Percentiles rank a stretch among this genome's conserved stretches.
Evolutionary conservation across 106 monocot species (phyloP).

Genomic region (Allium fistulosum): DNA sequence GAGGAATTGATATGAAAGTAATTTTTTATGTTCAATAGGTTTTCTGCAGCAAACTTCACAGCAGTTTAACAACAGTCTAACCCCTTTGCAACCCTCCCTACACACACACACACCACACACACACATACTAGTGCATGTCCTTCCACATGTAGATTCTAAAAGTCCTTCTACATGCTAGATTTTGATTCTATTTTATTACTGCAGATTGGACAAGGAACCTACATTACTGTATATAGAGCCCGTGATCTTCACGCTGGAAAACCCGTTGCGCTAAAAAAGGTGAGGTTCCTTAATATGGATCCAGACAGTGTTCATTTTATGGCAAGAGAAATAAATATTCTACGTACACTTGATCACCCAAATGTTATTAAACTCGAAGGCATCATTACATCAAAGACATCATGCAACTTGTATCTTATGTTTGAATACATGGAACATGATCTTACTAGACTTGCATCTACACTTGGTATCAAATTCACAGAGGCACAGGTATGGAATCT

Average conservation of each 20-base stretch:
- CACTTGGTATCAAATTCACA: constrained; percentile 8
- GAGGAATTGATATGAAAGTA: too few species aligned
- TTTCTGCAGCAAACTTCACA: too few species aligned
- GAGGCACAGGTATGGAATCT: constrained; percentile 5
- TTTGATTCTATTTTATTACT: too few species aligned
- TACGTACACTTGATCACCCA: constrained; percentile 14
- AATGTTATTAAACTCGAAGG: constrained; percentile 14
- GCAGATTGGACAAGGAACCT: constrained; percentile 5
- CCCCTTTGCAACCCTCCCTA: too few species aligned
- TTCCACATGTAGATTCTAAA: too few species aligned
- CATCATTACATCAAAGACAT: constrained; percentile 2
- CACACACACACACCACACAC: too few species aligned
- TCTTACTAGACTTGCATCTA: constrained; percentile 2
- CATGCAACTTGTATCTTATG: constrained; percentile 7
- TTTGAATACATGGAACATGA: constrained; percentile 14
- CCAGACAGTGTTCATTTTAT: constrained; percentile 8
- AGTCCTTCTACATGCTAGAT: too few species aligned
- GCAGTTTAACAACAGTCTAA: too few species aligned
- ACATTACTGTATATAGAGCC: constrained; percentile 8
- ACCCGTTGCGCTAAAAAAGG: constrained; percentile 7
- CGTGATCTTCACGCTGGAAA: constrained; percentile 10
- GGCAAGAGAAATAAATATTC: constrained; percentile 11
- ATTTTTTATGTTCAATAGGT: too few species aligned
- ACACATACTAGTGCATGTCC: too few species aligned
- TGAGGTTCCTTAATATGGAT: constrained; percentile 13